Conservation (phyloP, 139 green algal species). For the Edaphochlamys debaryana region DNA sequence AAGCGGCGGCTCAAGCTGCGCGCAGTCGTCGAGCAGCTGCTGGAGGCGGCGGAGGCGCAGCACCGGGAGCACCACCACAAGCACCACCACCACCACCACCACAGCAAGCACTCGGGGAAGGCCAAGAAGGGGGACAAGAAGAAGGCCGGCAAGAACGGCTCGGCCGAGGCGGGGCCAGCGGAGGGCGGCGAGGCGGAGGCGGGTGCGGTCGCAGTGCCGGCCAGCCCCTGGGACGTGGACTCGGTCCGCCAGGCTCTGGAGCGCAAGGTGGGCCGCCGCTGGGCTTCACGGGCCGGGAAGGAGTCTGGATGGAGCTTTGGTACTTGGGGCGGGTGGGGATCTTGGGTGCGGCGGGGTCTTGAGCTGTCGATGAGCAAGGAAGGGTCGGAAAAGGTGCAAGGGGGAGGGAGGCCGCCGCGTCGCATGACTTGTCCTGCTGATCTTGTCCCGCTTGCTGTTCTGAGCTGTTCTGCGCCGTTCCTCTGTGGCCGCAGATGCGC, state of each 20-base stretch:
- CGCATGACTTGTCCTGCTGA: too few relatives aligned
- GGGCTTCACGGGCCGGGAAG: background rate
- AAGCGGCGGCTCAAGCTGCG: slow-evolving; percentile 28
- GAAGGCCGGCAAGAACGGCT: background rate
- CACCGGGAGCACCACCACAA: slow-evolving; percentile 16
- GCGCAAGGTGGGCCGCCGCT: slow-evolving; percentile 24
- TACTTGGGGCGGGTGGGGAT: background rate
- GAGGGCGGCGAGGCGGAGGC: background rate
- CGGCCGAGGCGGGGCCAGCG: background rate
- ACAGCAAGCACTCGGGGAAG: background rate
- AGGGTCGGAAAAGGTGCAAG: too few relatives aligned
- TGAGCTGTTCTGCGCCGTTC: too few relatives aligned
- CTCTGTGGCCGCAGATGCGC: slow-evolving; percentile 8
- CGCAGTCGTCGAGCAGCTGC: slow-evolving; percentile 20
- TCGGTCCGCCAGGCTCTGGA: slow-evolving; percentile 15
- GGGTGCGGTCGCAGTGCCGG: background rate
- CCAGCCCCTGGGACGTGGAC: slow-evolving; percentile 5
- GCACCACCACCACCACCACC: background rate
- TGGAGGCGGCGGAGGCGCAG: slow-evolving; percentile 26
- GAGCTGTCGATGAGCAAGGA: background rate
- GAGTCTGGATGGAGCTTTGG: too few relatives aligned
- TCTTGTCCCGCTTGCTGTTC: too few relatives aligned
- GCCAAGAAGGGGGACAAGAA: background rate
- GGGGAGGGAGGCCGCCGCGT: too few relatives aligned
- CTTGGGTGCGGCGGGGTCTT: background rate